Evolutionary conservation across 306 rosid genomes (phyloP).

Genomic region (Calophaca sinica): DNA sequence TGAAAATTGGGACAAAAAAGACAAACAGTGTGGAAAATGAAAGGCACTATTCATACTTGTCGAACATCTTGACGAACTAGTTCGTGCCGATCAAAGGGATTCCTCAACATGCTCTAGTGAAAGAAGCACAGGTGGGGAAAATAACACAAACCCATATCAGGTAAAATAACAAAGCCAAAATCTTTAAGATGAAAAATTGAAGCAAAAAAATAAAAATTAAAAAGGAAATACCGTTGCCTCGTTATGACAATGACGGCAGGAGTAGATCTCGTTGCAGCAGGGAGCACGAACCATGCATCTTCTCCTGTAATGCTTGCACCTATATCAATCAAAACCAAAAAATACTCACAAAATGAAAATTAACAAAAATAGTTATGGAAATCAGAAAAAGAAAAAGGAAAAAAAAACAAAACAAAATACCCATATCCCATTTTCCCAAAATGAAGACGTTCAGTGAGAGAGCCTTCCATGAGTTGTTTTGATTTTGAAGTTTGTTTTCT

Average conservation of each 20-base stretch:
- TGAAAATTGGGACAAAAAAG: not conserved
- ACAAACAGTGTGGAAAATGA: not conserved
- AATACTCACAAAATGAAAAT: not conserved
- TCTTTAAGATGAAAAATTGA: not conserved
- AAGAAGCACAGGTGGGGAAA: not conserved
- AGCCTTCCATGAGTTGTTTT: conserved; percentile 63
- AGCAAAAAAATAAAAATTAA: not conserved
- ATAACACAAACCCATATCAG: conserved; percentile 45
- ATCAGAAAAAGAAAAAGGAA: not conserved
- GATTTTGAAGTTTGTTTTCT: conserved; percentile 10
- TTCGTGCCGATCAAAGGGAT: conserved; percentile 73
- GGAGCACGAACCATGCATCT: conserved; percentile 90
- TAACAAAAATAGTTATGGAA: not conserved
- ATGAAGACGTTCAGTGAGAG: conserved; percentile 68
- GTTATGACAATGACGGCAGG: conserved; percentile 93
- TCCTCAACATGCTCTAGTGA: conserved; percentile 66
- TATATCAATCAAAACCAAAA: conserved; percentile 37
- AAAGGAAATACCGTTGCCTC: conserved; percentile 66
- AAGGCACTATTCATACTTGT: conserved; percentile 58
- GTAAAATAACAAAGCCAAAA: conserved; percentile 12
- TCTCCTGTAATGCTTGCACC: conserved; percentile 92
- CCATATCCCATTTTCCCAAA: conserved; percentile 96
- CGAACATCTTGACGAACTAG: conserved; percentile 73
- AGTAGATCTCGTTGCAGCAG: conserved; percentile 88
- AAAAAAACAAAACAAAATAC: conserved; percentile 40